Evolutionary conservation across 139 green algal species (phyloP).

Genomic region (Chlorella sorokiniana): DNA sequence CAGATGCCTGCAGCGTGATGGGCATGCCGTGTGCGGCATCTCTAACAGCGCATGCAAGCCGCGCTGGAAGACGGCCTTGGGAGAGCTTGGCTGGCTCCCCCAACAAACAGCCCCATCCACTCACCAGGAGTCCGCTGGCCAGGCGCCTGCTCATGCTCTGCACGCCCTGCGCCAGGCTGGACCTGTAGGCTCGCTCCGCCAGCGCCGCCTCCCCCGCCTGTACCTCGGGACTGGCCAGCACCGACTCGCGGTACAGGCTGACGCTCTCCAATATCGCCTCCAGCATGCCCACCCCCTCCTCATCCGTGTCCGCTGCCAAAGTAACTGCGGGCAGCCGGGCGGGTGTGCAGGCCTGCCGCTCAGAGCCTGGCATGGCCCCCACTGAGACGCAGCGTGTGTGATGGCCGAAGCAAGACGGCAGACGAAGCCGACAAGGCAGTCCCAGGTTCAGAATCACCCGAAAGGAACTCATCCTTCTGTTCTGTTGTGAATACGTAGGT

Average conservation of each 20-base stretch:
- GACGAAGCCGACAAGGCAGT: too few relatives aligned
- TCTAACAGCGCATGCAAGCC: neutral
- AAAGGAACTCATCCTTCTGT: neutral
- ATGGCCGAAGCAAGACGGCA: too few relatives aligned
- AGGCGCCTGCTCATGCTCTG: conserved; percentile 8
- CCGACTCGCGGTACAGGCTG: conserved; percentile 7
- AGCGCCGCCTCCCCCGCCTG: conserved; percentile 3
- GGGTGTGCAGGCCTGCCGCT: neutral
- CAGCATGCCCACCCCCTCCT: conserved; percentile 30
- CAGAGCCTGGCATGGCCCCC: too few relatives aligned
- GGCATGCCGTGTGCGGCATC: too few relatives aligned
- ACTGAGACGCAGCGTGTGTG: too few relatives aligned
- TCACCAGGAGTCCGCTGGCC: conserved; percentile 20
- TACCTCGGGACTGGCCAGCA: neutral
- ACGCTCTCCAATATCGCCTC: conserved; percentile 25
- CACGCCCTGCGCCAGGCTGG: neutral
- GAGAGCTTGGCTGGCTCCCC: neutral
- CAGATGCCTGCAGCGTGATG: neutral
- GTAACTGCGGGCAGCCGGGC: neutral
- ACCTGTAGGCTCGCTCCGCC: conserved; percentile 1
- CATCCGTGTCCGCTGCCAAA: conserved; percentile 2
- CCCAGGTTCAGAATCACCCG: too few relatives aligned
- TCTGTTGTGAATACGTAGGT: conserved; percentile 22
- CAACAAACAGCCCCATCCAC: neutral
- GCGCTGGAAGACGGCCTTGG: neutral